Percentiles rank a stretch among this genome's conserved stretches.
These are phyloP conservation scores for Metschnikowia santaceciliae DNA, from an alignment of 805 yeast species.

Conservation along the genomic window DNA sequence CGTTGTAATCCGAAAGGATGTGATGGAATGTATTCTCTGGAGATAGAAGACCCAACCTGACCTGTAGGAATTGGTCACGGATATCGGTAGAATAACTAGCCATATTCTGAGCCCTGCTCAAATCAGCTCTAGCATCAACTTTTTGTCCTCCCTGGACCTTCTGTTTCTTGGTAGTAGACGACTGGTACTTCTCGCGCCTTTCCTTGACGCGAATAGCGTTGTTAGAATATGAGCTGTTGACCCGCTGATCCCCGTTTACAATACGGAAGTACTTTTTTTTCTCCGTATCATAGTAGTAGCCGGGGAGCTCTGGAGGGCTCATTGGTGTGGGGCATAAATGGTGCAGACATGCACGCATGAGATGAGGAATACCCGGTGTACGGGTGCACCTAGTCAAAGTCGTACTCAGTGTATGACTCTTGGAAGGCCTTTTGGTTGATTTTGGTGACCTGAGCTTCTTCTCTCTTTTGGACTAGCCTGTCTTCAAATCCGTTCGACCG, in stretches of 20 bases:
- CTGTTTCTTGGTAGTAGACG: not conserved
- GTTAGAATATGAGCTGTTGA: conserved; percentile 25
- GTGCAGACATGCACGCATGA: not conserved
- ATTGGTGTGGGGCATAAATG: not conserved
- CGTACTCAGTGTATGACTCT: conserved; percentile 19
- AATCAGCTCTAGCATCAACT: not conserved
- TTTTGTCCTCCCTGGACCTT: not conserved
- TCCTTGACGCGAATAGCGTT: conserved; percentile 23
- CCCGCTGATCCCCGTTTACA: conserved; percentile 26
- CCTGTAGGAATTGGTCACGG: not conserved
- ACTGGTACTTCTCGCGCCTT: conserved; percentile 13
- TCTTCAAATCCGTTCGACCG: conserved; percentile 84
- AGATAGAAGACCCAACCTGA: not conserved
- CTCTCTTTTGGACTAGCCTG: conserved; percentile 45
- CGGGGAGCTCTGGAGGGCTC: conserved; percentile 27
- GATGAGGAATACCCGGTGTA: conserved; percentile 6
- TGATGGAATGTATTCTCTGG: not conserved
- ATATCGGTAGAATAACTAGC: not conserved
- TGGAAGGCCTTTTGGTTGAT: conserved; percentile 9
- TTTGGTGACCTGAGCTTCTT: conserved; percentile 18
- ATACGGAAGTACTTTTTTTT: conserved; percentile 30
- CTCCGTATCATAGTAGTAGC: conserved; percentile 28
- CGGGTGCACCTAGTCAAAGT: conserved; percentile 14
- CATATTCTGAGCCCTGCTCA: not conserved
- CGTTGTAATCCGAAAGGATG: not conserved